phyloP scores from a whole-genome alignment of 2,329 filamentous ascomycete genomes.

The Trichoderma guizhouense region DNA sequence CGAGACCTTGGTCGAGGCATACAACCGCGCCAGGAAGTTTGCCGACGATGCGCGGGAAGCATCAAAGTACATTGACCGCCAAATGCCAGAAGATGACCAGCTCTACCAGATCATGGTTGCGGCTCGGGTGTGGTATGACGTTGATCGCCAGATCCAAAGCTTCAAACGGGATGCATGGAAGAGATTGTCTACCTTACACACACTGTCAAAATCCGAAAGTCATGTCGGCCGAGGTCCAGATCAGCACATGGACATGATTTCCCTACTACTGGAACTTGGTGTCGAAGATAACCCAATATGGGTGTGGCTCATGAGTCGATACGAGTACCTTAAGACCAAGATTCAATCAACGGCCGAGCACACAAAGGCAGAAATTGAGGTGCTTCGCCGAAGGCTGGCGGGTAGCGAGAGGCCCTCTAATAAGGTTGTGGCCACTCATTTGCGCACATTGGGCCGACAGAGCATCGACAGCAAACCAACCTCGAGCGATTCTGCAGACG shows the following conservation, averaged over 20 bases:
- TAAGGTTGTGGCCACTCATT: slow-evolving; percentile 67
- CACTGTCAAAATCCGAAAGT: slow-evolving; percentile 48
- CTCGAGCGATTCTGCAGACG: slow-evolving; percentile 72
- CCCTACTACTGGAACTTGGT: slow-evolving; percentile 84
- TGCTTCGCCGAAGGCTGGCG: slow-evolving; percentile 77
- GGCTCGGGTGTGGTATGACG: slow-evolving; percentile 91
- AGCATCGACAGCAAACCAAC: slow-evolving; percentile 57
- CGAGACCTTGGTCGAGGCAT: slow-evolving; percentile 82
- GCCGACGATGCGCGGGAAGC: slow-evolving; percentile 73
- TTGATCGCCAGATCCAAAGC: slow-evolving; percentile 77
- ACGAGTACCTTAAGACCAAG: slow-evolving; percentile 83
- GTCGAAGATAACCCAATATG: slow-evolving; percentile 96
- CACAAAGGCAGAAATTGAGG: slow-evolving; percentile 88
- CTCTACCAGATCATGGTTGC: slow-evolving; percentile 84
- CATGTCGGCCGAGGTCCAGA: slow-evolving; percentile 62
- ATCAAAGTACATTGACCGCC: slow-evolving; percentile 52
- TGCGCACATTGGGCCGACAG: slow-evolving; percentile 70
- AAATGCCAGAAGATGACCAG: slow-evolving; percentile 69
- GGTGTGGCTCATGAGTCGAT: slow-evolving; percentile 89
- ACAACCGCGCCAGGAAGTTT: slow-evolving; percentile 76
- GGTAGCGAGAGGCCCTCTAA: slow-evolving; percentile 67
- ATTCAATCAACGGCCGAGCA: slow-evolving; percentile 78
- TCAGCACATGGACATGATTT: slow-evolving; percentile 85
- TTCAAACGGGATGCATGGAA: slow-evolving; percentile 93
- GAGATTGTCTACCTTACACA: slow-evolving; percentile 67